These are phyloP conservation scores for Aspergillus heteromorphus DNA, from an alignment of 495 filamentous ascomycete genomes.

Conservation along the genomic window DNA sequence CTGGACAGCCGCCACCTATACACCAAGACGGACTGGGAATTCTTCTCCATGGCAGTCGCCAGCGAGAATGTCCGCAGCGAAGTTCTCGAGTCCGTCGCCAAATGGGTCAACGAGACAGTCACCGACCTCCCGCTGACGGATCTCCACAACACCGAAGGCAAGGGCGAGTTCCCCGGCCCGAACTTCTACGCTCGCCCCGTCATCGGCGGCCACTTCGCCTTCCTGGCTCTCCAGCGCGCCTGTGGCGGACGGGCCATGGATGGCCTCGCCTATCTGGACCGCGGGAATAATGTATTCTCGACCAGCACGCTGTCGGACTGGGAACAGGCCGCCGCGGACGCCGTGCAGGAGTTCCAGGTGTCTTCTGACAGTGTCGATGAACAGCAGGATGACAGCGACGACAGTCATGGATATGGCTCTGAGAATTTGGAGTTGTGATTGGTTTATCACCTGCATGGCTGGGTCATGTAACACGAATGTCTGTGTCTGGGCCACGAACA, in stretches of 20 bases:
- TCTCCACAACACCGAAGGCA: conserved; percentile 72
- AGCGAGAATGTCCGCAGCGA: conserved; percentile 57
- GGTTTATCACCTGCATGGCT: background rate
- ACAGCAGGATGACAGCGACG: background rate
- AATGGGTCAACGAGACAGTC: conserved; percentile 81
- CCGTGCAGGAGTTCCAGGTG: conserved; percentile 17
- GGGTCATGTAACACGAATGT: background rate
- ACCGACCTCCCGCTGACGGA: conserved; percentile 79
- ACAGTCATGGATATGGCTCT: background rate
- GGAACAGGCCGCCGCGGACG: conserved; percentile 19
- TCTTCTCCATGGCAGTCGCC: conserved; percentile 79
- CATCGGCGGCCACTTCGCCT: conserved; percentile 82
- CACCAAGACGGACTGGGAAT: conserved; percentile 91
- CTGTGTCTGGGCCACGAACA: background rate
- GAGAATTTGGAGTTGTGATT: conserved; percentile 9
- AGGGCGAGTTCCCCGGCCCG: conserved; percentile 61
- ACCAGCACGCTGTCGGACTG: conserved; percentile 19
- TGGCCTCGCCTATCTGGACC: conserved; percentile 60
- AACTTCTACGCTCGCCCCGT: conserved; percentile 80
- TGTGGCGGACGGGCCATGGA: conserved; percentile 66
- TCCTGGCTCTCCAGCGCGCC: conserved; percentile 69
- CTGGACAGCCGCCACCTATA: conserved; percentile 84
- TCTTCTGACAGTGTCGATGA: background rate
- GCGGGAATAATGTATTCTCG: conserved; percentile 8
- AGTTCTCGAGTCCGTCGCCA: conserved; percentile 71